A percentile compares a stretch with the other conserved stretches of the same genome.
Evolutionary conservation across 2,329 filamentous ascomycete species (phyloP).

Genomic region (Coniella vitis): DNA sequence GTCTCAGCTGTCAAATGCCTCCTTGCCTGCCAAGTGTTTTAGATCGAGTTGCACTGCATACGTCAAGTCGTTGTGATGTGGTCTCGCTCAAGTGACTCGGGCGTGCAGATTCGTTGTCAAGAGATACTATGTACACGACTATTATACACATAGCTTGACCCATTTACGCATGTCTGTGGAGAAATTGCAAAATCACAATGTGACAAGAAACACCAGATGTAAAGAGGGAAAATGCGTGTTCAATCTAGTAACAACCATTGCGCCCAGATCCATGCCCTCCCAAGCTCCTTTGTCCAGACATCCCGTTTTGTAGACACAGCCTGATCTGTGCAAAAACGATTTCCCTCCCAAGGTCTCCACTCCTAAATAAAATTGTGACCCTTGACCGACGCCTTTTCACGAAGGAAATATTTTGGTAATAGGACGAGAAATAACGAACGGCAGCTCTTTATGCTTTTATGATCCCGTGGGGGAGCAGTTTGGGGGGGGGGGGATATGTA

Average conservation of each 20-base stretch:
- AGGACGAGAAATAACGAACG: slow-evolving; percentile 8
- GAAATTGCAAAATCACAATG: too few relatives aligned
- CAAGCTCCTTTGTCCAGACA: background rate
- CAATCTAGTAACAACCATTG: slow-evolving; percentile 11
- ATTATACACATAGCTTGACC: too few relatives aligned
- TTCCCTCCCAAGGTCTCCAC: too few relatives aligned
- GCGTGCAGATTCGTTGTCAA: background rate
- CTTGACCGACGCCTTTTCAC: slow-evolving; percentile 1
- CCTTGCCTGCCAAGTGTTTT: slow-evolving; percentile 10
- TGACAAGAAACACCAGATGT: background rate
- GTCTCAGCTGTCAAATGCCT: slow-evolving; percentile 3
- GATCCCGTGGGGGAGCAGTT: slow-evolving; percentile 11
- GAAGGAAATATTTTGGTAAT: background rate
- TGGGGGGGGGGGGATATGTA: background rate
- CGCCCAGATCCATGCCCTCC: background rate
- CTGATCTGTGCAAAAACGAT: background rate
- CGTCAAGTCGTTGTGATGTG: slow-evolving; percentile 5
- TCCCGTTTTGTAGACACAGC: slow-evolving; percentile 4
- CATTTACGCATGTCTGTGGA: too few relatives aligned
- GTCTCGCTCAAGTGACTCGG: background rate
- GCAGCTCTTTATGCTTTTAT: slow-evolving; percentile 9
- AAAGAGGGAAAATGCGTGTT: background rate
- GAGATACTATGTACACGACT: too few relatives aligned
- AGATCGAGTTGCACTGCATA: slow-evolving; percentile 10
- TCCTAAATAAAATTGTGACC: background rate